Evolutionary conservation across 2,329 filamentous ascomycete genomes (phyloP).

Genomic region (Fusarium subtropicale): DNA sequence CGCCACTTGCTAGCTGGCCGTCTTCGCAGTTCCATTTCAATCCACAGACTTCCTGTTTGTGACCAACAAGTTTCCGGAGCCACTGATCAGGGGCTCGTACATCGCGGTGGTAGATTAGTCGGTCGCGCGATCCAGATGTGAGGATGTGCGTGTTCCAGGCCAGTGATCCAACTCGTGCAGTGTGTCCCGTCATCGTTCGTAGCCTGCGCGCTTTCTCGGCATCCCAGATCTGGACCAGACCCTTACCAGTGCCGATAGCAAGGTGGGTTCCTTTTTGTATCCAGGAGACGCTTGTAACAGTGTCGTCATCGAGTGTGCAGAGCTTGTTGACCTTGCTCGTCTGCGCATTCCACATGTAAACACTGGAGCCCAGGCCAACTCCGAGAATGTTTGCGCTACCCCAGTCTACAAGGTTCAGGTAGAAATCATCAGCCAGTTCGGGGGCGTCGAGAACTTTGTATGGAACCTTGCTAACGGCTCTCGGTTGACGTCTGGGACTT

Average conservation of each 20-base stretch:
- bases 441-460: slow-evolving; percentile 98
- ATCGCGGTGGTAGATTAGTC: slow-evolving; percentile 94
- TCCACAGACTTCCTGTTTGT: slow-evolving; percentile 98
- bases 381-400: slow-evolving; percentile 94
- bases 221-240: slow-evolving; percentile 97
- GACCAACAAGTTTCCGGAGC: slow-evolving; percentile 85
- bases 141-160: slow-evolving; percentile 99
- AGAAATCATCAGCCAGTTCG: slow-evolving; percentile 96
- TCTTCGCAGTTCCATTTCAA: slow-evolving; percentile 98
- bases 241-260: slow-evolving; percentile 93
- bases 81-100: slow-evolving; percentile 93
- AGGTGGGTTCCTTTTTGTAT: slow-evolving; percentile 97
- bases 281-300: slow-evolving; percentile 97
- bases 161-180: slow-evolving; percentile 88
- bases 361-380: slow-evolving; percentile 90
- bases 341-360: slow-evolving; percentile 98
- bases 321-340: slow-evolving; percentile 92
- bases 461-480: slow-evolving; percentile 93
- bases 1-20: slow-evolving; percentile 91
- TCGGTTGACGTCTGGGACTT: slow-evolving; percentile 86
- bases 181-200: slow-evolving; percentile 97
- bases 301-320: slow-evolving; percentile 92
- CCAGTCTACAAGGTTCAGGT: slow-evolving; percentile 97
- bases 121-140: slow-evolving; percentile 93
- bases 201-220: slow-evolving; percentile 86